Evolutionary conservation across 768 basidiomycete species (phyloP).

Genomic region (Serendipita indica): DNA sequence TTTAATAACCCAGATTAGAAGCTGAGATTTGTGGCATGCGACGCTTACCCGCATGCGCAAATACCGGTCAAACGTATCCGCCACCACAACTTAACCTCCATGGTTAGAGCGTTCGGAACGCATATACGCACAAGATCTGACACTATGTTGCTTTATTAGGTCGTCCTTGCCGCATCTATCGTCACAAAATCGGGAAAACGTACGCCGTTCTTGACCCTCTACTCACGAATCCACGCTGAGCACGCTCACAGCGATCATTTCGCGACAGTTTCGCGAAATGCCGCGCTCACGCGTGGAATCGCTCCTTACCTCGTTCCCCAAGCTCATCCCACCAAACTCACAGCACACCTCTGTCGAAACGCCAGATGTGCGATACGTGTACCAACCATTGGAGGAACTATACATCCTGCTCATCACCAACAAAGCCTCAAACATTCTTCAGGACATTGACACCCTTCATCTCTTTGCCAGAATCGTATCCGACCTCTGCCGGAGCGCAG

Average conservation of each 20-base stretch:
- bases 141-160: constrained; percentile 33
- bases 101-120: not conserved
- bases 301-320: constrained; percentile 91
- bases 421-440: constrained; percentile 96
- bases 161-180: constrained; percentile 87
- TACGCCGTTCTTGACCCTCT: constrained; percentile 25
- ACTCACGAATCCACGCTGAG: not conserved
- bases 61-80: too few species aligned
- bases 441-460: constrained; percentile 93
- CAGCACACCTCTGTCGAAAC: constrained; percentile 97
- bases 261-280: constrained; percentile 92
- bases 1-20: too few species aligned
- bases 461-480: constrained; percentile 89
- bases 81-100: not conserved
- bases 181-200: constrained; percentile 91
- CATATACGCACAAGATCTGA: not conserved
- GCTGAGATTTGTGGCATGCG: too few species aligned
- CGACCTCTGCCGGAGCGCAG: constrained; percentile 72
- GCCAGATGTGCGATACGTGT: constrained; percentile 88
- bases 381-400: constrained; percentile 90
- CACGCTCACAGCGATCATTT: constrained; percentile 60
- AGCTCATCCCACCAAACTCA: constrained; percentile 85
- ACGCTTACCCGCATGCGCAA: too few species aligned
- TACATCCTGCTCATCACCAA: constrained; percentile 97
- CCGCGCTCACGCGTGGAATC: constrained; percentile 85